Conservation (phyloP, 2,329 filamentous ascomycete species). For the Epichloe bromicola region DNA sequence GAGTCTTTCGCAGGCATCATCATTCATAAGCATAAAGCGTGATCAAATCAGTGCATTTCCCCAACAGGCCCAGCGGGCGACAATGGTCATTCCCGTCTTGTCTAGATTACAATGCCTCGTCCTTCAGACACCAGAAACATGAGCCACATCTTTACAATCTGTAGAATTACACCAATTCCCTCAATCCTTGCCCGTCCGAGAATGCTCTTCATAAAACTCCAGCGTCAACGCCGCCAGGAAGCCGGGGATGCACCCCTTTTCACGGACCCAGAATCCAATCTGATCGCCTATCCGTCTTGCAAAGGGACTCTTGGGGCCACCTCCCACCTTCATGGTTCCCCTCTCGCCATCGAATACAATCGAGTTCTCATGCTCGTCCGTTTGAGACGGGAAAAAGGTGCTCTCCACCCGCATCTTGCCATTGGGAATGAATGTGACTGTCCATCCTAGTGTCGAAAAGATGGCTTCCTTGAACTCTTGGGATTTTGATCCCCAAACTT, state of each 20-base stretch:
- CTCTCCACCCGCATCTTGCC: slow-evolving; percentile 86
- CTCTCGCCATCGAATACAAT: slow-evolving; percentile 85
- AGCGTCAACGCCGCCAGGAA: slow-evolving; percentile 83
- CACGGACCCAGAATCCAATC: slow-evolving; percentile 92
- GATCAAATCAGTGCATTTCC: too few relatives aligned
- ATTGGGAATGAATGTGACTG: slow-evolving; percentile 91
- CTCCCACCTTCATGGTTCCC: slow-evolving; percentile 95
- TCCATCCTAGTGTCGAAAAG: slow-evolving; percentile 83
- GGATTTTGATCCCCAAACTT: slow-evolving; percentile 85
- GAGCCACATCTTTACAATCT: slow-evolving; percentile 1
- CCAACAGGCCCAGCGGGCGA: too few relatives aligned
- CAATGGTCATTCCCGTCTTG: not conserved
- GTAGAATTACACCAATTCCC: not conserved
- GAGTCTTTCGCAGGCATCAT: not conserved
- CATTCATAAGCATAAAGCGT: not conserved
- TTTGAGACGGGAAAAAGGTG: slow-evolving; percentile 62
- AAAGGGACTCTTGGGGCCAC: slow-evolving; percentile 77
- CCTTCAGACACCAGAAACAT: too few relatives aligned
- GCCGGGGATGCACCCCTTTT: slow-evolving; percentile 80
- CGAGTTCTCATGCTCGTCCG: slow-evolving; percentile 57
- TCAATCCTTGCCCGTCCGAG: slow-evolving; percentile 3
- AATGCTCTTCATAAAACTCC: slow-evolving; percentile 74
- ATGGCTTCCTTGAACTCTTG: slow-evolving; percentile 94
- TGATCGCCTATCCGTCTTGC: slow-evolving; percentile 72
- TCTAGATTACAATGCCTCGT: not conserved